These are phyloP conservation scores for Globisporangium splendens DNA, from an alignment of 352 stramenopile species.

Conservation along the genomic window DNA sequence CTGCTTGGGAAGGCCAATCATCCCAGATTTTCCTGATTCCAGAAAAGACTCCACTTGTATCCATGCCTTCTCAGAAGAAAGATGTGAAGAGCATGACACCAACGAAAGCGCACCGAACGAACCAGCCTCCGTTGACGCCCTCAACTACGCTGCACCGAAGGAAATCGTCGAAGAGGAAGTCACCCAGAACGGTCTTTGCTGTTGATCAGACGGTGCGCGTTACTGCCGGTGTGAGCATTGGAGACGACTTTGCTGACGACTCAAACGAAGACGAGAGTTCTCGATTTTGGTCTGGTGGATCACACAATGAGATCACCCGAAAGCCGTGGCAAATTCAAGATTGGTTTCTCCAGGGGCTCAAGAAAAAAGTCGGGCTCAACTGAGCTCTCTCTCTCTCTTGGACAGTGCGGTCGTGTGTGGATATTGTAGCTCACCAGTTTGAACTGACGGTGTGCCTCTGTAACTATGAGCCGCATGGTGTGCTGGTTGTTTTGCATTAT, in stretches of 20 bases:
- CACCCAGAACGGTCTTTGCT: neutral
- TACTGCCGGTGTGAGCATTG: neutral
- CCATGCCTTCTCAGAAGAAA: neutral
- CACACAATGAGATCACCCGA: constrained; percentile 28
- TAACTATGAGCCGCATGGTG: neutral
- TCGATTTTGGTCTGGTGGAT: constrained; percentile 22
- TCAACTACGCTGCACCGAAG: constrained; percentile 7
- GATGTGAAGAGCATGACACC: neutral
- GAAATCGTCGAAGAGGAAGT: constrained; percentile 7
- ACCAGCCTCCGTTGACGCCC: neutral
- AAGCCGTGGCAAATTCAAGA: constrained; percentile 45
- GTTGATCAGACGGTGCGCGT: neutral
- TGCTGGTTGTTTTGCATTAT: neutral
- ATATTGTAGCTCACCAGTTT: neutral
- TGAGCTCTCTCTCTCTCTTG: neutral
- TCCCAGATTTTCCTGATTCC: neutral
- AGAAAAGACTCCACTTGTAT: neutral
- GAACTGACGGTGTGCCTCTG: neutral
- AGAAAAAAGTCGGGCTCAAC: constrained; percentile 27
- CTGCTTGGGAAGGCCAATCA: neutral
- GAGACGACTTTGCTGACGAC: neutral
- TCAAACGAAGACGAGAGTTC: neutral
- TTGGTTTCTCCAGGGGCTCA: constrained; percentile 38
- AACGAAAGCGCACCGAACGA: neutral
- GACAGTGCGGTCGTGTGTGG: too few species aligned